These are phyloP conservation scores for Trypanosoma conorhini DNA, from an alignment of 208 protist genomes.

Conservation along the genomic window DNA sequence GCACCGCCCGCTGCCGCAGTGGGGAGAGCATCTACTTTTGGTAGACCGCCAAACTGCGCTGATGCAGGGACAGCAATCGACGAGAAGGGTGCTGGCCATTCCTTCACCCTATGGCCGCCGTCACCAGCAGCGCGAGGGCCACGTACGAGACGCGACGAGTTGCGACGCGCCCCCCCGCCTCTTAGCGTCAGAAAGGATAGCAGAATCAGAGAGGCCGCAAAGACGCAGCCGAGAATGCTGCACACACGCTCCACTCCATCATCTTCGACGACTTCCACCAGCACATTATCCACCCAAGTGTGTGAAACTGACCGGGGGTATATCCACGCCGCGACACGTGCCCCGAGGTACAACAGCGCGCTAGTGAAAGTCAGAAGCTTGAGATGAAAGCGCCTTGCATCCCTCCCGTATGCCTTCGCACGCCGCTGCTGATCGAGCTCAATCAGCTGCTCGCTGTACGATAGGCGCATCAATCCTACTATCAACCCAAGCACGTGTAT, in stretches of 20 bases:
- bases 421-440: constrained; percentile 32
- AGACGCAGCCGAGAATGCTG: constrained; percentile 19
- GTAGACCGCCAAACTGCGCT: constrained; percentile 1
- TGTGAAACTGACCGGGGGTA: constrained; percentile 39
- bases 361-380: constrained; percentile 17
- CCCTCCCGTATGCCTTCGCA: constrained; percentile 22
- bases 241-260: constrained; percentile 25
- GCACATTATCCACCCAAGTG: constrained; percentile 72
- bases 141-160: not conserved
- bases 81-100: constrained; percentile 4
- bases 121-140: not conserved
- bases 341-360: constrained; percentile 18
- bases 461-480: constrained; percentile 30
- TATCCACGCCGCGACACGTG: constrained; percentile 27
- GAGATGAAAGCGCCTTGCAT: constrained; percentile 30
- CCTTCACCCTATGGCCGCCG: not conserved
- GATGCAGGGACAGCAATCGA: constrained; percentile 18
- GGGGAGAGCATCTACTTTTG: not conserved
- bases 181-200: constrained; percentile 9
- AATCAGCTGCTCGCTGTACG: constrained; percentile 39
- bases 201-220: constrained; percentile 29
- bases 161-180: not conserved
- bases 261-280: constrained; percentile 75
- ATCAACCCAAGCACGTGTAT: not conserved
- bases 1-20: not conserved